Evolutionary conservation across 2,329 filamentous ascomycete genomes (phyloP).

Genomic region (Nemania bipapillata): DNA sequence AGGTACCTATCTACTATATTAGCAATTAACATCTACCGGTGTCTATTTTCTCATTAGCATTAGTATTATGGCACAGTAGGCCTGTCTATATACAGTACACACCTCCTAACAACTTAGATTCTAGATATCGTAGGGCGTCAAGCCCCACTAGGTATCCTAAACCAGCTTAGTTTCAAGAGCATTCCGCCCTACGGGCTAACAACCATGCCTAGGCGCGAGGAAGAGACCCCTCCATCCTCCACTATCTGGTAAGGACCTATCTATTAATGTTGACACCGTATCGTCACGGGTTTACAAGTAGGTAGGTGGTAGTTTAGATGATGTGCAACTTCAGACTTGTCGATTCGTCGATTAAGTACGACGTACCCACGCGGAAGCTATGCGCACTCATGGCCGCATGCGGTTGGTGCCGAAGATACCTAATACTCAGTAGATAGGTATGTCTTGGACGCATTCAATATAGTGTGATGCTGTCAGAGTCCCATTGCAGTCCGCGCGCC

Average conservation of each 20-base stretch:
- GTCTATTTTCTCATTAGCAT: too few species aligned
- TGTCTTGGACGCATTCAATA: slow-evolving; percentile 4
- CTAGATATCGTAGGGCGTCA: neutral
- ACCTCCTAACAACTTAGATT: neutral
- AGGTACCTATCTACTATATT: too few species aligned
- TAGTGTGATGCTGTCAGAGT: neutral
- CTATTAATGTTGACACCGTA: neutral
- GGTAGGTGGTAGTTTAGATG: neutral
- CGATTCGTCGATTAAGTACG: neutral
- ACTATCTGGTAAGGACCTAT: neutral
- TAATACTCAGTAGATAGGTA: neutral
- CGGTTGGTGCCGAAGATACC: neutral
- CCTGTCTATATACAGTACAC: neutral
- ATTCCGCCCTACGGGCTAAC: slow-evolving; percentile 1
- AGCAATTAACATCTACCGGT: too few species aligned
- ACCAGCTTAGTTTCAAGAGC: neutral
- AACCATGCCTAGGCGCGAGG: neutral
- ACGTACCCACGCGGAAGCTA: neutral
- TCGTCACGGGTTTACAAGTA: too few species aligned
- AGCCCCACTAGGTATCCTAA: neutral
- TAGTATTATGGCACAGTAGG: neutral
- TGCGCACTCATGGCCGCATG: neutral
- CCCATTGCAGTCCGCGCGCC: neutral
- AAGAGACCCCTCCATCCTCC: neutral
- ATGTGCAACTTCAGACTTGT: neutral